Evolutionary conservation across 805 yeast genomes (phyloP).

Genomic region (Kurtzmaniella fragi): DNA sequence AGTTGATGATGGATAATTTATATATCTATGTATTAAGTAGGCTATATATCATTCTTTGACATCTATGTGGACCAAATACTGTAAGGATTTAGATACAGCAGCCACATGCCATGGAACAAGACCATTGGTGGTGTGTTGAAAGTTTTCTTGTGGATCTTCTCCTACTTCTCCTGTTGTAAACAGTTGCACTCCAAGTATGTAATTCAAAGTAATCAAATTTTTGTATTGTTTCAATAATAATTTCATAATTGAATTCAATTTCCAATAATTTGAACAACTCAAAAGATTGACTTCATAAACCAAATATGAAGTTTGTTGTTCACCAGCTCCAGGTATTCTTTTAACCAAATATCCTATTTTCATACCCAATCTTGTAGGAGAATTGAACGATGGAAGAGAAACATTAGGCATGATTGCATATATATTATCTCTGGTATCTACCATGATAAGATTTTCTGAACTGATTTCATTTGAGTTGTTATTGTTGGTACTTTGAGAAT

Average conservation of each 20-base stretch:
- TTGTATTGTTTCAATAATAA: slow-evolving; percentile 57
- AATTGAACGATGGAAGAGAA: slow-evolving; percentile 63
- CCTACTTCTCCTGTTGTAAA: slow-evolving; percentile 11
- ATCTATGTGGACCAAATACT: slow-evolving; percentile 52
- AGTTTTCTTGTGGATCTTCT: neutral
- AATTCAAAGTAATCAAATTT: slow-evolving; percentile 44
- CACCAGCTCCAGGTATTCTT: slow-evolving; percentile 12
- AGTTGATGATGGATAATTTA: too few relatives aligned
- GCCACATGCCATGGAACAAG: slow-evolving; percentile 71
- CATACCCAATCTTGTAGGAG: slow-evolving; percentile 65
- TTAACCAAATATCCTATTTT: slow-evolving; percentile 65
- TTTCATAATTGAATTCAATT: slow-evolving; percentile 49
- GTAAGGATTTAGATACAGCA: slow-evolving; percentile 60
- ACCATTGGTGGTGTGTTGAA: slow-evolving; percentile 11
- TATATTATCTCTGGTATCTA: slow-evolving; percentile 47
- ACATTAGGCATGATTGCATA: slow-evolving; percentile 55
- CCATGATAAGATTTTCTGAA: slow-evolving; percentile 26
- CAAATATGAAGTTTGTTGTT: slow-evolving; percentile 11
- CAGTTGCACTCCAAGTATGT: slow-evolving; percentile 28
- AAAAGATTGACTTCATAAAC: slow-evolving; percentile 62
- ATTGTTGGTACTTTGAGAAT: too few relatives aligned
- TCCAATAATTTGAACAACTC: slow-evolving; percentile 69
- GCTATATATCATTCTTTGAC: too few relatives aligned
- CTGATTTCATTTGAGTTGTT: neutral
- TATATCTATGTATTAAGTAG: too few relatives aligned